phyloP scores from a whole-genome alignment of 148 eudicot genomes.

The Nepenthes mirabilis region DNA sequence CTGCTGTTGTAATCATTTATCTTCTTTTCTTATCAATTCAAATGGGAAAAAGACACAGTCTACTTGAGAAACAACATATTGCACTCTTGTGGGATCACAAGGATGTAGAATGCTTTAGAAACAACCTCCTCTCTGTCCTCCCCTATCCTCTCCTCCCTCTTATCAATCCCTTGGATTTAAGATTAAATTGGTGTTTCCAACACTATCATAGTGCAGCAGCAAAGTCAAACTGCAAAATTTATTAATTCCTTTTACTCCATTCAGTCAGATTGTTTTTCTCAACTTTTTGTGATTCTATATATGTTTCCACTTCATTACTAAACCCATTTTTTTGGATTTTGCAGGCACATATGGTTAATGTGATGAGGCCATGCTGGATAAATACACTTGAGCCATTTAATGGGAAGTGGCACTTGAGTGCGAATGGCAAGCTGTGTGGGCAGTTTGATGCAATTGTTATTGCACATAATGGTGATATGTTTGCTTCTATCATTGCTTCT shows the following conservation, averaged over 20 bases:
- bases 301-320: not conserved
- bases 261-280: not conserved
- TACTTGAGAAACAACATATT: too few relatives aligned
- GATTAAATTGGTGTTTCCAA: not conserved
- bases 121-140: too few relatives aligned
- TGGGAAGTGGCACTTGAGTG: constrained; percentile 95
- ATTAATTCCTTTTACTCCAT: too few relatives aligned
- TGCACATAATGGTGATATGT: constrained; percentile 77
- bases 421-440: constrained; percentile 75
- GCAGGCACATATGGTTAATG: constrained; percentile 58
- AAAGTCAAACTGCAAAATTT: too few relatives aligned
- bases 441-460: constrained; percentile 79
- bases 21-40: too few relatives aligned
- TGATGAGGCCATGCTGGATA: constrained; percentile 89
- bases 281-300: not conserved
- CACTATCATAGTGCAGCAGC: not conserved
- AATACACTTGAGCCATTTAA: constrained; percentile 79
- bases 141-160: too few relatives aligned
- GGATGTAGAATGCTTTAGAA: too few relatives aligned
- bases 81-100: too few relatives aligned
- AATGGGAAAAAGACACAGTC: too few relatives aligned
- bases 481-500: not conserved
- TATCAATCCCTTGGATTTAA: too few relatives aligned
- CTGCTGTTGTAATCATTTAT: too few relatives aligned
- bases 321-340: constrained; percentile 5